Base-by-base conservation (phyloP, 2,329 filamentous ascomycete genomes). In the Aplosporella prunicola region DNA sequence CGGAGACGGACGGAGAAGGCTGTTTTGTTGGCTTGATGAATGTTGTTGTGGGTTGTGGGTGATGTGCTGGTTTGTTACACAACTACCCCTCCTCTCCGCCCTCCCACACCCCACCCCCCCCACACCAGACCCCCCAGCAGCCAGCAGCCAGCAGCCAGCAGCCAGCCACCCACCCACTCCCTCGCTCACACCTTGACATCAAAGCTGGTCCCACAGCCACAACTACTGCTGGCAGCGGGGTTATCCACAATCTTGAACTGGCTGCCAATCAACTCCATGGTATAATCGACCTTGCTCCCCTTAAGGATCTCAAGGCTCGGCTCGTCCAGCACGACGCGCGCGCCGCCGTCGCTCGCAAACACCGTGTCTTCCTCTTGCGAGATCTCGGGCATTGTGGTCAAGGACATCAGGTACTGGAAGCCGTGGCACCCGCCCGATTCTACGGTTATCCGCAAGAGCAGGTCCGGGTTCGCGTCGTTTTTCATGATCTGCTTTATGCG, bases 171-270 rank as follows among this genome's bases (percentile, higher is more conserved):
- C n/a, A n/a, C n/a, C n/a, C n/a, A n/a, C n/a, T 24, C 22, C 22
- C n/a, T 8, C 10, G 22, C 11, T 39, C 39, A 58, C 40, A 58
- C 40, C 41, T 88, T 86, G 47, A 96, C 86, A 63, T 96, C 91
- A 62, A 98, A 98, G 57, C 89, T 96, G 11, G 89, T 95, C 6
- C 91, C 91, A 61, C 91, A 98, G 1, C 91, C 91, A 66, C 91
- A 98, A 58, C 84, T 94, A 62, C 88, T 96, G 41, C 82, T 86
- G 4, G 91, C 91, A 26, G 78, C 69, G 0, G 91, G 91, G 54
- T 96, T 98, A 51, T 93, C 88, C 43, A 86, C 80, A 53, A 98
- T 87, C 69, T 93, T 94, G 62, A 98, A 98, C 64, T 96, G 88
- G 52, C 80, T 85, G 17, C 82, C 82, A 54, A 95, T 95, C 62